These are phyloP conservation scores for Plasmodium gaboni DNA, from an alignment of 169 alveolate species.

Conservation along the genomic window DNA sequence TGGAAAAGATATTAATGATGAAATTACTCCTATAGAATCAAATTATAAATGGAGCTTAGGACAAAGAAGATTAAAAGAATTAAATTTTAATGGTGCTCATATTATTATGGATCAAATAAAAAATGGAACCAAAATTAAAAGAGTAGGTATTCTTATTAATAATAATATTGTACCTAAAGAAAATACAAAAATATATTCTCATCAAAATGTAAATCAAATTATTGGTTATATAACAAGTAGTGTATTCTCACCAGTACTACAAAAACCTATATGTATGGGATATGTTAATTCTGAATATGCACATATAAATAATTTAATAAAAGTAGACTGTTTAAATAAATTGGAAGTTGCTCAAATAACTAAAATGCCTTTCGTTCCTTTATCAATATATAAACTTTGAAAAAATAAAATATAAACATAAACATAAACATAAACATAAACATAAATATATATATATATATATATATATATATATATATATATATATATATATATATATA, in stretches of 20 bases:
- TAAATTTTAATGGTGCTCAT: conserved; percentile 74
- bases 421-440: too few species aligned
- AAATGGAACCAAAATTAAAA: conserved; percentile 66
- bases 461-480: too few species aligned
- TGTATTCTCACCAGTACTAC: conserved; percentile 56
- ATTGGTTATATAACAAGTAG: conserved; percentile 76
- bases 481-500: too few species aligned
- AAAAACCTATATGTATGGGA: conserved; percentile 76
- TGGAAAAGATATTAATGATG: conserved; percentile 77
- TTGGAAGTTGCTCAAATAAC: conserved; percentile 63
- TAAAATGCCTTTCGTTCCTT: conserved; percentile 76
- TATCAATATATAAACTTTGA: conserved; percentile 64
- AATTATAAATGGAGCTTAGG: conserved; percentile 74
- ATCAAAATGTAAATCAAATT: conserved; percentile 30
- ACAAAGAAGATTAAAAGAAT: conserved; percentile 66
- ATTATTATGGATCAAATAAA: conserved; percentile 64
- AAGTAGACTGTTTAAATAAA: conserved; percentile 46
- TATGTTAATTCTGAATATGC: conserved; percentile 50
- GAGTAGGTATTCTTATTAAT: conserved; percentile 57
- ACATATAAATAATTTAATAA: conserved; percentile 11
- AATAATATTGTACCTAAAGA: conserved; percentile 68
- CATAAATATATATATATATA: too few species aligned
- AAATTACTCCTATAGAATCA: conserved; percentile 72
- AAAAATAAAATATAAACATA: too few species aligned
- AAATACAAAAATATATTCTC: conserved; percentile 55